Base-by-base conservation (phyloP, 148 eudicot species). In the Pouteria glomerata region DNA sequence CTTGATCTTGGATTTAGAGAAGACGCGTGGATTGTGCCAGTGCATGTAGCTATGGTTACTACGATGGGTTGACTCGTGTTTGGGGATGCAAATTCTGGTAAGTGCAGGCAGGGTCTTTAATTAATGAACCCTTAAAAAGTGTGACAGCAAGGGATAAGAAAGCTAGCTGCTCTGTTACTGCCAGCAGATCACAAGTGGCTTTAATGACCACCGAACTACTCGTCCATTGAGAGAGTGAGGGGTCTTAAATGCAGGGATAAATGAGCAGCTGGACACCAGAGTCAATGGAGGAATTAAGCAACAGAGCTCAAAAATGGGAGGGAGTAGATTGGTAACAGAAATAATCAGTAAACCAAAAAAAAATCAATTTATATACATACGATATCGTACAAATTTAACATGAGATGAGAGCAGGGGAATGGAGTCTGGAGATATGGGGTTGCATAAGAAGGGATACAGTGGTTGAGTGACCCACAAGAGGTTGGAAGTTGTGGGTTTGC, bases 191-290 rank as follows among this genome's bases (percentile, higher is more conserved):
- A 19, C 33, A 39, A 1, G 15, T 45, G 44, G 21, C 71, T 53
- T 81, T 62, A 59, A 81, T 63, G 71, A 26, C 37, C 84, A 57
- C 85, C 84, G 83, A 63, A 60, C 51, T 64, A 44, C 67, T 82
- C 77, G 44, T 77, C 84, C 84, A 85, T 75, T 80, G 59, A 72
- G 8, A 41, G n/a, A 42, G 19, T 66, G 77, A 72, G 77, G 31
- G 59, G 53, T 16, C 2, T 57, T 51, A 1, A 56, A 55, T 58
- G 58, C 16, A 41, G 31, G 24, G 18, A 50, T 42, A 27, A 18
- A 50, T 23, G 56, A 56, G 51, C 11, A 71, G 41, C 8, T 63
- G 50, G 51, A 64, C 14, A 30, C 23, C 30, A 57, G 66, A 34
- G 41, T 39, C n/a, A 47, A 26, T 29, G 27, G 21, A 19, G 2